Percentiles rank a stretch among this genome's conserved stretches.
Evolutionary conservation across 768 basidiomycete species (phyloP).

Genomic region (Suillus sp.): DNA sequence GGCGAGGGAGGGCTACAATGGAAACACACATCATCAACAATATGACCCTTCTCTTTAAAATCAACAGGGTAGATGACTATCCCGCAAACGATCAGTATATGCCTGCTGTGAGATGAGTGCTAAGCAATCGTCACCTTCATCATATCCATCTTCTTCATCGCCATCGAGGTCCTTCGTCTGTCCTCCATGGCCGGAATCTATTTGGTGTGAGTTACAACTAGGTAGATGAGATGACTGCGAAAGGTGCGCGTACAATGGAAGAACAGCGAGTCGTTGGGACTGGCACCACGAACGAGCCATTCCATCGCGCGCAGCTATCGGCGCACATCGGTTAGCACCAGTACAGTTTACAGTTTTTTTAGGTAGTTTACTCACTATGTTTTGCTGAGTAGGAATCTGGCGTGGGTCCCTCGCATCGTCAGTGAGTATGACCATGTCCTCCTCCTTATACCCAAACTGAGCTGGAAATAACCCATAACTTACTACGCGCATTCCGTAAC

Average conservation of each 20-base stretch:
- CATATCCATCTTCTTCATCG: slow-evolving; percentile 82
- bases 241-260: slow-evolving; percentile 57
- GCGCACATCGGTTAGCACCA: slow-evolving; percentile 1
- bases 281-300: slow-evolving; percentile 86
- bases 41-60: slow-evolving; percentile 64
- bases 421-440: slow-evolving; percentile 85
- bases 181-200: slow-evolving; percentile 93
- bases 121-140: slow-evolving; percentile 58
- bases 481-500: slow-evolving; percentile 3
- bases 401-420: slow-evolving; percentile 70
- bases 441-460: slow-evolving; percentile 64
- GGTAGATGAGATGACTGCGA: neutral
- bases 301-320: slow-evolving; percentile 74
- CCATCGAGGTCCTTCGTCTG: slow-evolving; percentile 83
- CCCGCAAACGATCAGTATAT: neutral
- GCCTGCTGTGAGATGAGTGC: neutral
- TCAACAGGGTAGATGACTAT: slow-evolving; percentile 88
- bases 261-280: slow-evolving; percentile 84
- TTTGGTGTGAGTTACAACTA: neutral
- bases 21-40: slow-evolving; percentile 82
- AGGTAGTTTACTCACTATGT: slow-evolving; percentile 59
- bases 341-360: neutral
- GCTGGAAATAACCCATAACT: slow-evolving; percentile 34
- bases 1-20: neutral
- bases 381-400: slow-evolving; percentile 71